phyloP scores from a whole-genome alignment of 495 filamentous ascomycete genomes.

The Stereocaulon alpinum region DNA sequence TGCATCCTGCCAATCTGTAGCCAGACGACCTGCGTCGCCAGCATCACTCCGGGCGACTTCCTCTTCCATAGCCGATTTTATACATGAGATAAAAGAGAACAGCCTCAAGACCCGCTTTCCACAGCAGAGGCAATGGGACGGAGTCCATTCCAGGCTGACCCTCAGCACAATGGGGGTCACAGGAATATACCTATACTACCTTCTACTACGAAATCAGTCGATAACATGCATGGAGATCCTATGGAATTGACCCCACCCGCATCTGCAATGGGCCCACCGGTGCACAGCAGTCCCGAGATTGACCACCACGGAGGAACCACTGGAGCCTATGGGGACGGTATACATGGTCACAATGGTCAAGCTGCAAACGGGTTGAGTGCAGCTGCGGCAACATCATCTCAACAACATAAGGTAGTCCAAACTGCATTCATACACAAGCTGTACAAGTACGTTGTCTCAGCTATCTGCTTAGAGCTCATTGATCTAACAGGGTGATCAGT shows the following conservation, averaged over 20 bases:
- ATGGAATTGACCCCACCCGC: slow-evolving; percentile 44
- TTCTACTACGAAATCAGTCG: slow-evolving; percentile 29
- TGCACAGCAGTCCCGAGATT: slow-evolving; percentile 38
- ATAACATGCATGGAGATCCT: slow-evolving; percentile 31
- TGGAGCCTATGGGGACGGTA: slow-evolving; percentile 14
- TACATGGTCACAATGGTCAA: slow-evolving; percentile 31
- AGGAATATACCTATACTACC: slow-evolving; percentile 35
- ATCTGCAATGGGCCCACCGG: slow-evolving; percentile 32
- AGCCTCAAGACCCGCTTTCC: neutral
- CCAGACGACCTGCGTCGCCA: neutral
- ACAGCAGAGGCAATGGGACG: slow-evolving; percentile 15
- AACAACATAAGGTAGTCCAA: slow-evolving; percentile 95
- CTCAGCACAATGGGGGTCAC: slow-evolving; percentile 17
- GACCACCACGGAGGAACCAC: slow-evolving; percentile 32
- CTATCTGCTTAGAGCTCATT: neutral
- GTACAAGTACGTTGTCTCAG: slow-evolving; percentile 68
- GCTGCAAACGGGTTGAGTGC: slow-evolving; percentile 32
- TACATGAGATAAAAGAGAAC: neutral
- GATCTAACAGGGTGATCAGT: slow-evolving; percentile 44
- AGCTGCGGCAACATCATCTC: slow-evolving; percentile 74
- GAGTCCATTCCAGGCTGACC: slow-evolving; percentile 18
- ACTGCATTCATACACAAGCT: slow-evolving; percentile 99
- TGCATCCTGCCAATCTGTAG: neutral
- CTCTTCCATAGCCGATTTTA: neutral
- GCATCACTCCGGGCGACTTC: no score